Evolutionary conservation across 495 filamentous ascomycete genomes (phyloP), one percentile per base, ranked within the genome.

Genomic region (Trypethelium eluteriae): DNA sequence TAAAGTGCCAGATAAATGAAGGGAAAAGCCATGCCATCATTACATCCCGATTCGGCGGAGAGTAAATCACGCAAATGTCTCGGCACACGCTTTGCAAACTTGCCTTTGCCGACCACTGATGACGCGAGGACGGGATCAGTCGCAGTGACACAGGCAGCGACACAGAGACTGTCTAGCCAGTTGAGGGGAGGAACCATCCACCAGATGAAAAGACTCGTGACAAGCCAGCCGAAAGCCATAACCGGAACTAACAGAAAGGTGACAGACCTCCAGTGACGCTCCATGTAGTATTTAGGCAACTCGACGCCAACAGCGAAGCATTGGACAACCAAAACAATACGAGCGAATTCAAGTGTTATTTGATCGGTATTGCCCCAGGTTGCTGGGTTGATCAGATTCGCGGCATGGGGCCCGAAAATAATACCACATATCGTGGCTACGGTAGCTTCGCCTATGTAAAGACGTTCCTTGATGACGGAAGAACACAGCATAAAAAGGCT

Each of bases 281-380:
- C 93, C 95, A 99, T 98, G 78, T 98, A 99, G 49, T 86, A 80
- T 77, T 93, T 93, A 62, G 95, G 95, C 83, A 99, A 83, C 78
- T 99, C 95, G 81, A 99, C 95, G 35, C 95, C 95, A 66, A 99
- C 91, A 78, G 95, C 95, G 76, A 99, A 99, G 82, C 95, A 99
- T 81, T 99, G 95, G 46, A 99, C 95, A 64, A 98, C 95, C 41
- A 99, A 84, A 67, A 99, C 95, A 70, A 99, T 93, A 66, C 95
- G 88, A 11, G 93, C 96, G 81, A 93, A 96, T 75, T 99, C 95
- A 65, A 98, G 86, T 2, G 95, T 98, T 73, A 96, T 89, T 71
- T 95, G 91, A 78, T 99, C 95, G 61, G 89, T 84, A 73, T 92
- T 96, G 50, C 93, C 93, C 95, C 95, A 99, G 65, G 83, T 78